Base-by-base conservation (phyloP, 306 rosid species). In the Trifolium fragiferum region DNA sequence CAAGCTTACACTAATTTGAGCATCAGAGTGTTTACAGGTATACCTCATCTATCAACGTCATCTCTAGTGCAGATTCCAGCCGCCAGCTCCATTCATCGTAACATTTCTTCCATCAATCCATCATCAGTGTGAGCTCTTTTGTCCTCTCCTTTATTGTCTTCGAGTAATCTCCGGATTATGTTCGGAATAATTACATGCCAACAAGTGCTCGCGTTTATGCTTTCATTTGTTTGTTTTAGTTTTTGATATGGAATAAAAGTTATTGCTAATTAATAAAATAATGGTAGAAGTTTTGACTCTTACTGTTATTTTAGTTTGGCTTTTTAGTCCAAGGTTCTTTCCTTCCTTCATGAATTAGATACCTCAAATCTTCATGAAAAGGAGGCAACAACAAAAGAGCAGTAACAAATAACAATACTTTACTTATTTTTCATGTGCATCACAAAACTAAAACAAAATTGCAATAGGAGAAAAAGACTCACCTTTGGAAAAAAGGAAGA, bases 351-450 rank as follows among this genome's bases (percentile, higher is more conserved):
- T 43, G 75, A 46, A 43, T 64, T 47, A 4, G 63, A 80, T 70
- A 76, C 83, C 81, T 87, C 82, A 84, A 63, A 59, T 51, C 10
- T 77, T 72, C 75, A 57, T 61, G 47, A 50, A 80, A 86, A 78
- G 78, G 60, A 32, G 37, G 68, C 47, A 66, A 76, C 37, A 51
- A 32, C 58, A 75, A 82, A 84, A 68, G 73, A 77, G 35, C 60
- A 73, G 79, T 21, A 76, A 61, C 70, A 25, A 76, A 61, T 67
- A 25, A 25, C 2, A 71, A 69, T 74, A 69, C 90, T 73, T 76
- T 76, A 57, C 70, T 37, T 66, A 72, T 49, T 79, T 81, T 43
- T 77, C 86, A 86, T 80, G 64, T 73, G 89, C 83, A 64, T 68
- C 46, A 54, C 54, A 76, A 74, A 76, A 60, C 8, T 61, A 37